Evolutionary conservation across 192 early-diverging fungal species (phyloP), one percentile per base, ranked within the genome.

Genomic region (Backusella tuberculispora): DNA sequence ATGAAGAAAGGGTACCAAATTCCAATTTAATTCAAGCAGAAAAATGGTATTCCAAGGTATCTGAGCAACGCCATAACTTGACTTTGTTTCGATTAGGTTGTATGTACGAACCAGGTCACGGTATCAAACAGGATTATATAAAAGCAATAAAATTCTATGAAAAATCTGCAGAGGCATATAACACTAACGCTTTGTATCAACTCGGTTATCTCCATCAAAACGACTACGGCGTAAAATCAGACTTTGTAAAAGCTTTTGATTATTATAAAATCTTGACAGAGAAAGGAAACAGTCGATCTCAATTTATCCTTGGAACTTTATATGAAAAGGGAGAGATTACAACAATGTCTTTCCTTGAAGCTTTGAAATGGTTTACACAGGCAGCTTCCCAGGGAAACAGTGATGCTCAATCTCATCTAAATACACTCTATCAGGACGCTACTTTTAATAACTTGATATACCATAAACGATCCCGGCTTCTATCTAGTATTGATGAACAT

Each of bases 361-460:
- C 45, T 4, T 15, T 46, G 13, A 46, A 13, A 13, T 46, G 45
- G 45, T 46, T 46, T 46, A 46, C 45, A 46, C 7, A 15, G 45
- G 45, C 45, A 4, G 19, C 48, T 40, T 13, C 71, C 29, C 34
- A 56, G 53, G 37, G 68, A 41, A 40, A 56, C 69, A 1, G 15
- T 15, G 45, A 46, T 46, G 45, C 45, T 4, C 3, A 13, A 15
- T 13, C 0, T 8, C 45, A 46, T 2, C 13, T 46, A 15, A 46
- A 46, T 13, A 13, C 45, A 13, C 7, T 46, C 13, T 46, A 46
- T 46, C 13, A 46, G 15, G 45, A 46, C 4, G 15, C 15, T 3
- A 46, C 45, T 4, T 15, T 15, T 1, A 64, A 64, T 66, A 69
- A 76, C 15, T 47, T 15, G 14, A 47, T 71, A 6, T 60, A 71